Base-by-base conservation (phyloP, 768 basidiomycete species). In the Lentinula edodes region DNA sequence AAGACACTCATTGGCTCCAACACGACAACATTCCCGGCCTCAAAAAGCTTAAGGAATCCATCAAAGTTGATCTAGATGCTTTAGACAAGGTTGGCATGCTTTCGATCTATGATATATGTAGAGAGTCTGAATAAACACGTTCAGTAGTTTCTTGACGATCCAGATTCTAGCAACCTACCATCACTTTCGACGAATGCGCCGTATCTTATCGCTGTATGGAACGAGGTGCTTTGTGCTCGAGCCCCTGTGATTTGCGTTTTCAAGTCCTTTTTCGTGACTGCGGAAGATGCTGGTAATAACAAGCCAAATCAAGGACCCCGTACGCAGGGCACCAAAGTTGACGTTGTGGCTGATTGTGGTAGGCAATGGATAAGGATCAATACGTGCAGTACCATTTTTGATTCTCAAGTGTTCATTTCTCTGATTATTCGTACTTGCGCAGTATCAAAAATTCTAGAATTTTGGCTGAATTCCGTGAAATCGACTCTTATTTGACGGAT, bases 311-410 rank as follows among this genome's bases (percentile, higher is more conserved):
- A 69, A 53, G 64, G 71, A 23, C n/a, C n/a, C n/a, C 32, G 63
- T 42, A 64, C 68, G 0, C 70, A 73, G 0, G 77, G 78, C 6
- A 80, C 86, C 45, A 94, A 95, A 66, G 87, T 95, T 0, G 93
- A 95, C 67, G 78, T 95, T 13, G 85, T 94, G 13, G 87, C 87
- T 1, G 84, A 90, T 20, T 82, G 85, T 46, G 93, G 93, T 1
- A 75, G 80, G 23, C 75, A 77, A 3, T 96, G 94, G 94, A 86
- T 92, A 43, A 82, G 92, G 66, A 83, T 95, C 39, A 95, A 94
- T 73, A 94, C 93, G 93, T 93, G 69, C 69, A 88, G 83, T 32
- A 35, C n/a, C 20, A 15, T n/a, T 34, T 60, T 43, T 15, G 53
- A 58, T 56, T 59, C 12, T 18, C 38, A 36, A 5, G 18, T 35